phyloP scores from a whole-genome alignment of 1,284 basidiomycete species.

The Irpex sp. region DNA sequence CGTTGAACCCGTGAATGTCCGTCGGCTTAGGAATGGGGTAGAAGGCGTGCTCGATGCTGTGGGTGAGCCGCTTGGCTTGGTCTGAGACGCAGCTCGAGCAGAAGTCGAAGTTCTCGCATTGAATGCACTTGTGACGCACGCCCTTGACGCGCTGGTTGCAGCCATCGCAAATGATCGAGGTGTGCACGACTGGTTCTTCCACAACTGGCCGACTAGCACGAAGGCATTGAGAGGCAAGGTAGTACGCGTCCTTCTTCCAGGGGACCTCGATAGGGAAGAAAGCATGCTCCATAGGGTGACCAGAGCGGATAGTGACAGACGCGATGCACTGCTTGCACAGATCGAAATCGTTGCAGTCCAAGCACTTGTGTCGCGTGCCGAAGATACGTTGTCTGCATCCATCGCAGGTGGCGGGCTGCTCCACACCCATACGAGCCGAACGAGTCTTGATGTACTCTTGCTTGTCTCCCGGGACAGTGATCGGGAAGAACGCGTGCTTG shows the following conservation, averaged over 20 bases:
- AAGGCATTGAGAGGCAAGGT: not conserved
- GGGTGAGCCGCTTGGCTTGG: slow-evolving; percentile 12
- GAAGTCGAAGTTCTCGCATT: slow-evolving; percentile 71
- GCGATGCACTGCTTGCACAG: slow-evolving; percentile 14
- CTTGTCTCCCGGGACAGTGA: slow-evolving; percentile 6
- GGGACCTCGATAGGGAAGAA: slow-evolving; percentile 14
- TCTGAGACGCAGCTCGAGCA: slow-evolving; percentile 52
- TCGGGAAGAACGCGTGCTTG: slow-evolving; percentile 13
- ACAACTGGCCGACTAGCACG: not conserved
- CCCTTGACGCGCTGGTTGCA: slow-evolving; percentile 53
- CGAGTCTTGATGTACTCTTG: not conserved
- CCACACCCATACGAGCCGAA: not conserved
- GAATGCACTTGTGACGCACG: slow-evolving; percentile 65
- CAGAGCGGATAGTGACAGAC: slow-evolving; percentile 1
- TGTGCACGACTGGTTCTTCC: slow-evolving; percentile 22
- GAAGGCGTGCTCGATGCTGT: slow-evolving; percentile 49
- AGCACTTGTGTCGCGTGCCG: slow-evolving; percentile 28
- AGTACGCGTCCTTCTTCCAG: not conserved
- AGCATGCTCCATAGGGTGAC: slow-evolving; percentile 9
- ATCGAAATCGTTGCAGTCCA: slow-evolving; percentile 21
- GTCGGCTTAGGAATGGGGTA: slow-evolving; percentile 60
- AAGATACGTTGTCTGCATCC: slow-evolving; percentile 13
- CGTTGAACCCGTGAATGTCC: slow-evolving; percentile 37
- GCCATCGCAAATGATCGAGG: slow-evolving; percentile 50
- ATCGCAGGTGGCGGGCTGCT: slow-evolving; percentile 6